Evolutionary conservation across 73 alveolate genomes (phyloP), one percentile per base, ranked within the genome.

Genomic region (Halteria grandinella): DNA sequence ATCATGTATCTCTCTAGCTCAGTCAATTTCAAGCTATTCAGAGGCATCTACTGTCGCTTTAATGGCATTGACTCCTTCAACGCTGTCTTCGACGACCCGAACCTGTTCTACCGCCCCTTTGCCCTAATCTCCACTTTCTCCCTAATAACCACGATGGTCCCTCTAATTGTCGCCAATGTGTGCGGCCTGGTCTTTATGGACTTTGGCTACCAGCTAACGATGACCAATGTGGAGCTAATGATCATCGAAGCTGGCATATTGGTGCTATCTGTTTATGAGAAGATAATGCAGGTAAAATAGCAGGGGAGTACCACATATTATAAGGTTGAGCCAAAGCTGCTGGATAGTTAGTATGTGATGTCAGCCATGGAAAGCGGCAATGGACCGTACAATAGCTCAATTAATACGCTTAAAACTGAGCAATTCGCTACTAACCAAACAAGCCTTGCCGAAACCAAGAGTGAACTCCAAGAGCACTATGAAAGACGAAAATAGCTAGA

Each of bases 1-100:
- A 32, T 44, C 1, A 21, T 66, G 7, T 34, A n/a, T 44, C 1
- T 73, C 6, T 64, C 73, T 12, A 54, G 58, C 5, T 21, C 41
- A 20, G 0, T 73, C 18, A 73, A 39, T 55, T 73, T 73, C 63
- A 75, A 59, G 29, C n/a, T 75, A 23, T 75, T 54, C 49, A 75
- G 73, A 47, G 59, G 51, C 32, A 32, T 58, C 55, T 58, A 75
- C 51, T 54, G 44, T 10, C 44, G 81, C 21, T 62, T 77, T 28
- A 62, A 47, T 34, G 81, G 81, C 1, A 52, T 24, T 31, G 71
- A 31, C 28, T 11, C 44, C 27, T 77, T 77, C 49, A 58, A 58
- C 41, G 88, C 88, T 41, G 57, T 81, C 6, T 77, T 77, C 49
- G 88, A 77, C 1, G 63, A 77, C 7, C 69, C 78, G 2, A 81